Conservation (phyloP, 768 basidiomycete genomes). For the Leccinellum luteum region DNA sequence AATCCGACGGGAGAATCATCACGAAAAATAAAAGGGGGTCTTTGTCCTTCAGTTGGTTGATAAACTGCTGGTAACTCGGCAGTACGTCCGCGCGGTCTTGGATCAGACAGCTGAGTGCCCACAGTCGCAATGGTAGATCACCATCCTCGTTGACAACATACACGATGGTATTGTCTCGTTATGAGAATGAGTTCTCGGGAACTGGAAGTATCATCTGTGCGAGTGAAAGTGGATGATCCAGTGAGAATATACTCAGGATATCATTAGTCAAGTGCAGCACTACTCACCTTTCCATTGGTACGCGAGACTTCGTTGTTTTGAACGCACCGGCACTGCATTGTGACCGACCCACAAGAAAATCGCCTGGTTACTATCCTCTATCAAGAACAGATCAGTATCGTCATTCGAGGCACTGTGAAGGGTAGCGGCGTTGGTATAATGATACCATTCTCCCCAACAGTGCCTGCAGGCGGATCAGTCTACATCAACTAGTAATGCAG, state of each 20-base stretch:
- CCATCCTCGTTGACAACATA: constrained; percentile 99
- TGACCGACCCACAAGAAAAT: constrained; percentile 64
- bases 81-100: constrained; percentile 94
- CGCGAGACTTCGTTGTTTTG: no score
- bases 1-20: background rate
- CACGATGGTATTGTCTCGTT: constrained; percentile 90
- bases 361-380: constrained; percentile 64
- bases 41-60: constrained; percentile 89
- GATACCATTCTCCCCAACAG: no score
- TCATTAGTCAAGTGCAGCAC: background rate
- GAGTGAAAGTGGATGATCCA: background rate
- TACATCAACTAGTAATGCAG: no score
- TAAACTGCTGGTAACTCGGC: constrained; percentile 95
- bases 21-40: constrained; percentile 1
- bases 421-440: no score
- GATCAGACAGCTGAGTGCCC: constrained; percentile 92
- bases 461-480: no score
- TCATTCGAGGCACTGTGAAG: no score
- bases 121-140: constrained; percentile 88
- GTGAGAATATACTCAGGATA: background rate
- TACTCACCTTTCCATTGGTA: constrained; percentile 75
- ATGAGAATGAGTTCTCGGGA: constrained; percentile 93
- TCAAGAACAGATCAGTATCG: constrained; percentile 81
- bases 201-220: constrained; percentile 76
- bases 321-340: constrained; percentile 96